These are phyloP conservation scores for Dactylellina cionopaga DNA, from an alignment of 2,329 filamentous ascomycete species.

Conservation along the genomic window DNA sequence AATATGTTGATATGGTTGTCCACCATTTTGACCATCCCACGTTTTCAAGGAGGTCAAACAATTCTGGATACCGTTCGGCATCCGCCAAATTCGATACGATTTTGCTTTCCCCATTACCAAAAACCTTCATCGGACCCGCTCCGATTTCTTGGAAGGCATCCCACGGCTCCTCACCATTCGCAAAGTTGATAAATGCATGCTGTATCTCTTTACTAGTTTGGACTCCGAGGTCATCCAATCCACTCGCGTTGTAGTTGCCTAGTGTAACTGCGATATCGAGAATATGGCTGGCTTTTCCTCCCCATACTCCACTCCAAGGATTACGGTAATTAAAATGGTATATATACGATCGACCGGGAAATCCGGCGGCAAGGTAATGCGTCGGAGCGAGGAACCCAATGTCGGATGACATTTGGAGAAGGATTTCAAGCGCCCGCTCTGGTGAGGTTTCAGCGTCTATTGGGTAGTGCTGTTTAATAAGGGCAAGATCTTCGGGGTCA, in stretches of 20 bases:
- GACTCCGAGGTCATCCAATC: conserved; percentile 16
- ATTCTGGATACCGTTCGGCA: conserved; percentile 23
- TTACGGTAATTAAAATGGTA: conserved; percentile 50
- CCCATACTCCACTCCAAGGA: conserved; percentile 43
- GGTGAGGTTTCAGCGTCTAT: conserved; percentile 22
- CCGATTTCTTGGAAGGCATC: conserved; percentile 35
- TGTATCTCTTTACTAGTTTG: conserved; percentile 38
- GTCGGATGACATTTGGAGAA: conserved; percentile 46
- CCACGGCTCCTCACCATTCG: conserved; percentile 45
- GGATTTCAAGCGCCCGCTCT: conserved; percentile 24
- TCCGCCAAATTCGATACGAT: conserved; percentile 18
- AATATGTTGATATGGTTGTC: conserved; percentile 28
- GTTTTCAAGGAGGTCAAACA: conserved; percentile 43
- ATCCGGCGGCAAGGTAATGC: conserved; percentile 40
- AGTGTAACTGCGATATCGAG: conserved; percentile 36
- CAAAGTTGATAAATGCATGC: conserved; percentile 33
- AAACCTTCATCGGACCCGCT: conserved; percentile 33
- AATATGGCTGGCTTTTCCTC: conserved; percentile 45
- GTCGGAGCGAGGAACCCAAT: conserved; percentile 43
- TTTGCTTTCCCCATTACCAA: conserved; percentile 21
- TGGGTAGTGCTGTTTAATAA: conserved; percentile 42
- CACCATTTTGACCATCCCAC: conserved; percentile 50
- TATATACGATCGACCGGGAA: conserved; percentile 37
- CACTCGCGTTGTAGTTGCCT: conserved; percentile 39
- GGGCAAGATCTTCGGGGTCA: conserved; percentile 28